These are phyloP conservation scores for Ichthyophthirius multifiliis DNA, from an alignment of 169 alveolate genomes.

Conservation along the genomic window DNA sequence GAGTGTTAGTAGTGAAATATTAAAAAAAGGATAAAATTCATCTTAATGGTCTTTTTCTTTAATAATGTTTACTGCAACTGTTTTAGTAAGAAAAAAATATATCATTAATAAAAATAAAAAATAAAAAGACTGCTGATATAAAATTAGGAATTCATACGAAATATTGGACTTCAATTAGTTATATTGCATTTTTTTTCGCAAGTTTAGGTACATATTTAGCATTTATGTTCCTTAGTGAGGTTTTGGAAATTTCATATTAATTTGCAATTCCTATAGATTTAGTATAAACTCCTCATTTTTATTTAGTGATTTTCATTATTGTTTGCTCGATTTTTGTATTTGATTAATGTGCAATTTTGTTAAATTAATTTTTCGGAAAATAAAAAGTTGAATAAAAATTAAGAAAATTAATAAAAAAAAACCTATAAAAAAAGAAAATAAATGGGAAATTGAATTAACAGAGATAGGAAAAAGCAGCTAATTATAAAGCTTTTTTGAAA, in stretches of 20 bases:
- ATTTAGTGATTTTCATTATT: neutral
- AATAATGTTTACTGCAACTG: slow-evolving; percentile 66
- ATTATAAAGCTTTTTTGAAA: no score
- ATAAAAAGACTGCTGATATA: slow-evolving; percentile 40
- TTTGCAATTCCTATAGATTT: neutral
- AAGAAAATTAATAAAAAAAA: no score
- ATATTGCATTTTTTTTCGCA: slow-evolving; percentile 30
- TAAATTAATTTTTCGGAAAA: no score
- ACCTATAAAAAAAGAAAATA: no score
- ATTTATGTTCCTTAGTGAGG: slow-evolving; percentile 39
- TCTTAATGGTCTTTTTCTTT: slow-evolving; percentile 72
- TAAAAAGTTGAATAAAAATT: no score
- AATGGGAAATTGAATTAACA: no score
- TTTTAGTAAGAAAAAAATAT: slow-evolving; percentile 32
- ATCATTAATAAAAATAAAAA: no score
- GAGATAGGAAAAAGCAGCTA: no score
- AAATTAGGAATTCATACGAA: slow-evolving; percentile 52
- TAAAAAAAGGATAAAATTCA: slow-evolving; percentile 55
- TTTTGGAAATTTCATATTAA: neutral
- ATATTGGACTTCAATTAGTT: slow-evolving; percentile 41
- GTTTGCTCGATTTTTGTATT: neutral
- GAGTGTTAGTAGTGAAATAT: neutral
- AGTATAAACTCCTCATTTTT: slow-evolving; percentile 4
- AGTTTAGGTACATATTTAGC: slow-evolving; percentile 49
- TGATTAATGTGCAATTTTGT: no score